Evolutionary conservation across 805 yeast genomes (phyloP), one percentile per base, ranked within the genome.

Genomic region (Myxozyma sirexii): DNA sequence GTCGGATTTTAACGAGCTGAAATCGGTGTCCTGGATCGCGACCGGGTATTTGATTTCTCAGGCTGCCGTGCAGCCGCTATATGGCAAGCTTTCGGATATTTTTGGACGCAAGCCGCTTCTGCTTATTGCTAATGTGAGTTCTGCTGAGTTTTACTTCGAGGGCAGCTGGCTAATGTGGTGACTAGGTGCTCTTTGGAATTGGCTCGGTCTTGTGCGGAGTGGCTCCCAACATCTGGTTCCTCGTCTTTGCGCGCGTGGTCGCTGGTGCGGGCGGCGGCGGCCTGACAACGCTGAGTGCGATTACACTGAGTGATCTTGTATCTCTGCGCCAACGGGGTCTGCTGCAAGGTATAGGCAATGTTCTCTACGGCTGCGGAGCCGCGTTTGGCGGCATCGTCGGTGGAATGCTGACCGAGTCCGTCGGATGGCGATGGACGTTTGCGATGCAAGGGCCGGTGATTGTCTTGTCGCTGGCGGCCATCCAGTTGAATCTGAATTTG

Each of bases 191-290:
- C 56, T 82, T 82, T 67, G 81, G 77, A 1, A 24, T 80, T n/a
- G 86, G 85, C 26, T 80, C 84, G 67, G 66, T 77, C 15, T 55
- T 81, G 29, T 80, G 84, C 57, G 92, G 87, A 0, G 19, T 58
- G 39, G 60, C 67, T 10, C 62, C 59, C n/a, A 63, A 56, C 39
- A 85, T 87, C 33, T 61, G 58, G 62, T 48, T 50, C 0, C 62
- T 68, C n/a, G 67, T 67, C 13, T 50, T 53, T 42, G 70, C 69
- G 0, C 79, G 96, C 67, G 86, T 88, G 60, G 77, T 90, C 52
- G 85, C 96, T 24, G 97, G 97, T 17, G 80, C 87, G 56, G 97
- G 97, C 15, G 96, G 96, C n/a, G 94, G 96, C 6, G 97, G 97
- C 0, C 81, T 90, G 68, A 83, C 86, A 53, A 80, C 92, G 0